Evolutionary conservation across 768 basidiomycete genomes (phyloP), one percentile per base, ranked within the genome.

Genomic region (Leccinum rimulosum): DNA sequence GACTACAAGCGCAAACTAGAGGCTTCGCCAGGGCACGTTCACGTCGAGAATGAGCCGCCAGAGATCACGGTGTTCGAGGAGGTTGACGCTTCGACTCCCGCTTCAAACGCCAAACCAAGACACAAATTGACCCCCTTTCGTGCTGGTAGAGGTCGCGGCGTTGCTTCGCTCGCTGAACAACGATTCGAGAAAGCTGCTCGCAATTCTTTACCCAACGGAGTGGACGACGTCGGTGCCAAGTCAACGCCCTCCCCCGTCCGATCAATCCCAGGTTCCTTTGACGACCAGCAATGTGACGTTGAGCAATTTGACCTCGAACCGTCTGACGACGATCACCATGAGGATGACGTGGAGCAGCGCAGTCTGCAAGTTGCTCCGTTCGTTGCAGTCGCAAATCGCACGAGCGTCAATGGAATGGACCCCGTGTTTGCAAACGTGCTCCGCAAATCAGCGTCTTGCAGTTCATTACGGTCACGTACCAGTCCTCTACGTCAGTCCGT

Each of bases 391-490:
- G 87, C 86, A 4, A 88, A 89, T 65, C 79, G 87, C 36, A 83
- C 83, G 6, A 90, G 87, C 65, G 82, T 91, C 4, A 90, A 93
- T 57, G 91, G 91, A 48, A 91, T 95, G 88, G 93, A 94, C 61
- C 93, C 93, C 10, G 81, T 76, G 1, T 95, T 91, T 67, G 91
- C 91, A 55, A 90, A 89, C 59, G 80, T 92, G 14, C 83, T 93
- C 49, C 83, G 83, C 56, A 85, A 87, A 43, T 74, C 80, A 5
- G 72, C 75, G 0, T 80, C 76, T 19, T 70, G 74, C 50, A 76
- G 74, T 43, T 76, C 79, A 3, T 51, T 80, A n/a, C 72, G 70
- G 3, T 80, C 81, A 35, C 69, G 77, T 56, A 75, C 78, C 17
- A 88, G 86, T 65, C 88, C 89, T 48, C 76, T 89, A 17, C 84